Conservation (phyloP, 768 basidiomycete species). For the Leucosporidium yakuticum region DNA sequence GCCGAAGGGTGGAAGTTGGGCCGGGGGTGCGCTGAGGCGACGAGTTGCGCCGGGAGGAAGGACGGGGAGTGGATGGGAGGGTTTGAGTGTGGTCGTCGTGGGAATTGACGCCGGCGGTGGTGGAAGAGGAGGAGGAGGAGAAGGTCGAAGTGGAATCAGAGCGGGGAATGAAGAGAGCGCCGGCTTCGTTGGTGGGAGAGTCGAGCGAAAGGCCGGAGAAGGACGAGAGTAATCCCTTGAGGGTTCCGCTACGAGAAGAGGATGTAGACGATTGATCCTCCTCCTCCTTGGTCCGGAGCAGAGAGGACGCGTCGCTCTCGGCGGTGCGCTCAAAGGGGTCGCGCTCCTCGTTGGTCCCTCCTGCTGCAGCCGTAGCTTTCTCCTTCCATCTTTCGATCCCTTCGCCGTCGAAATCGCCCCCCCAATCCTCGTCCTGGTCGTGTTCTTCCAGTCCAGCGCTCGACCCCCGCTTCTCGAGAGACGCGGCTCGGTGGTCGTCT, state of each 20-base stretch:
- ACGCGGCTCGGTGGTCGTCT: background rate
- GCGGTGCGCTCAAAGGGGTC: background rate
- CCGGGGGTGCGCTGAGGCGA: background rate
- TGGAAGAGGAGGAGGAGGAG: background rate
- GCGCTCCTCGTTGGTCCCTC: background rate
- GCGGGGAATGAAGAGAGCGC: background rate
- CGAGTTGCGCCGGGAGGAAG: background rate
- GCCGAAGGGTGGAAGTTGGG: conserved; percentile 16
- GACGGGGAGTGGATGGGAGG: background rate
- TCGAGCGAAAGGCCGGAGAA: conserved; percentile 4
- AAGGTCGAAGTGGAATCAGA: background rate
- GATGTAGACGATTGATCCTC: conserved; percentile 11
- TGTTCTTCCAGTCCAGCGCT: background rate
- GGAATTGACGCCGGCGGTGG: background rate
- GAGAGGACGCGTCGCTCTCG: background rate
- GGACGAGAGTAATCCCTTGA: conserved; percentile 9
- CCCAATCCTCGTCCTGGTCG: background rate
- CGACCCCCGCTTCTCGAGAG: too few species aligned
- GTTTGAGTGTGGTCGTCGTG: background rate
- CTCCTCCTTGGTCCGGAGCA: conserved; percentile 5
- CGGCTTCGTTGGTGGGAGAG: background rate
- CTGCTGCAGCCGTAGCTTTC: background rate
- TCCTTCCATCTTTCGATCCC: conserved; percentile 6
- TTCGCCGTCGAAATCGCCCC: background rate
- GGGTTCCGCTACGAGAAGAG: conserved; percentile 8